These are phyloP conservation scores for Trichoderma sp. DNA, from an alignment of 2,329 filamentous ascomycete genomes.

Conservation along the genomic window DNA sequence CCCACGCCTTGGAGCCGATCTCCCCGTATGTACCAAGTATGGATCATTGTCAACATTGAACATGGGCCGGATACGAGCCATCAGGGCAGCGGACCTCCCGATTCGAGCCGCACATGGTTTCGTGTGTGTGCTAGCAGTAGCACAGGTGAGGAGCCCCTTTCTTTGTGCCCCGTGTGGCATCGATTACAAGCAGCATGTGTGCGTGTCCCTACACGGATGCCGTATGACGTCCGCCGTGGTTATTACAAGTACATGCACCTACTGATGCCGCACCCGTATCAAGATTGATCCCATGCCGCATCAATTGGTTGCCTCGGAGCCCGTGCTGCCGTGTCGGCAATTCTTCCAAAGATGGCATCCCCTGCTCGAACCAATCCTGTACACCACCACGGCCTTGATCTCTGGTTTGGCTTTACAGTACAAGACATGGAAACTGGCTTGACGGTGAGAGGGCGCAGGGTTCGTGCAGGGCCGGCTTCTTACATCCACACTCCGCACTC, in stretches of 20 bases:
- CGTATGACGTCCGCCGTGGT: neutral
- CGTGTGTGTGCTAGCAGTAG: neutral
- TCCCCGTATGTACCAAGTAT: slow-evolving; percentile 8
- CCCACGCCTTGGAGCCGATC: slow-evolving; percentile 16
- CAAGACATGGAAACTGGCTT: neutral
- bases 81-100: slow-evolving; percentile 10
- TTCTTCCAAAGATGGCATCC: slow-evolving; percentile 1
- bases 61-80: slow-evolving; percentile 15
- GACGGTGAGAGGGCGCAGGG: slow-evolving; percentile 8
- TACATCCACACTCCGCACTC: neutral
- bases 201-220: neutral
- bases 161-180: neutral
- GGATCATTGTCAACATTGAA: neutral
- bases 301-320: neutral
- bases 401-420: neutral
- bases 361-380: neutral
- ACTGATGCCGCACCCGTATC: neutral
- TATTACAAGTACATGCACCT: too few species aligned
- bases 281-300: neutral
- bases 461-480: neutral
- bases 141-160: neutral
- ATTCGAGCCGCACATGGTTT: slow-evolving; percentile 14
- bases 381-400: neutral
- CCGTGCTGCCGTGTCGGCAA: neutral
- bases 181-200: neutral